phyloP scores from a whole-genome alignment of 192 early-diverging fungal genomes.

The Spizellomyces sp. region DNA sequence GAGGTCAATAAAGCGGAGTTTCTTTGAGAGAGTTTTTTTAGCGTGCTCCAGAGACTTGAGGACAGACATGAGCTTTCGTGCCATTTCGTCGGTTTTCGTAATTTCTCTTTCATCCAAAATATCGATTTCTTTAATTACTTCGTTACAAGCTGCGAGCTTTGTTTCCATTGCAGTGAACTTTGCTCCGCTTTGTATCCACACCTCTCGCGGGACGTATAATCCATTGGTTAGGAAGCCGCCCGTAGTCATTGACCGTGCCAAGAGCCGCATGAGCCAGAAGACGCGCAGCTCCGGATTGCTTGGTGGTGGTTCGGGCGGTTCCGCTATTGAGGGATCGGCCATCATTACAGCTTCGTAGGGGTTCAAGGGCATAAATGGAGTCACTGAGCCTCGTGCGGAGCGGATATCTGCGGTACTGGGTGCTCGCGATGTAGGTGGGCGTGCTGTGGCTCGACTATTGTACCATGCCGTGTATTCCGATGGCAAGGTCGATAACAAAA shows the following conservation, averaged over 20 bases:
- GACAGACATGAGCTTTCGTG: constrained; percentile 7
- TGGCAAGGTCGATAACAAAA: constrained; percentile 27
- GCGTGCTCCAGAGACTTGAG: constrained; percentile 10
- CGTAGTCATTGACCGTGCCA: constrained; percentile 16
- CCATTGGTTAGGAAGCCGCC: constrained; percentile 26
- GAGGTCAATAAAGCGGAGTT: constrained; percentile 7
- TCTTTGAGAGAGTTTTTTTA: constrained; percentile 9
- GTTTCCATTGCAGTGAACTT: constrained; percentile 23
- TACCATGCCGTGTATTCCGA: constrained; percentile 21
- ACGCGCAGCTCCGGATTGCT: background rate
- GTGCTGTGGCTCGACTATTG: constrained; percentile 13
- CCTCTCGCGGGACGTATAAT: constrained; percentile 31
- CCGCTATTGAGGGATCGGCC: constrained; percentile 20
- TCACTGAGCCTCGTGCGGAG: background rate
- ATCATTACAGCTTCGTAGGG: constrained; percentile 16
- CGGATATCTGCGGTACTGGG: background rate
- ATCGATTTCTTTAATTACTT: constrained; percentile 2
- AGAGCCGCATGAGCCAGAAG: constrained; percentile 32
- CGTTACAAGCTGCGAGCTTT: constrained; percentile 25
- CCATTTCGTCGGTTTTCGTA: background rate
- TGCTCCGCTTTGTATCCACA: constrained; percentile 32
- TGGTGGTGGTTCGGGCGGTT: constrained; percentile 25
- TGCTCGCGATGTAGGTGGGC: background rate
- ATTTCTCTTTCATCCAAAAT: background rate
- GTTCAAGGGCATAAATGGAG: background rate